Evolutionary conservation across 2,329 filamentous ascomycete genomes (phyloP).

Genomic region (Tolypocladium album): DNA sequence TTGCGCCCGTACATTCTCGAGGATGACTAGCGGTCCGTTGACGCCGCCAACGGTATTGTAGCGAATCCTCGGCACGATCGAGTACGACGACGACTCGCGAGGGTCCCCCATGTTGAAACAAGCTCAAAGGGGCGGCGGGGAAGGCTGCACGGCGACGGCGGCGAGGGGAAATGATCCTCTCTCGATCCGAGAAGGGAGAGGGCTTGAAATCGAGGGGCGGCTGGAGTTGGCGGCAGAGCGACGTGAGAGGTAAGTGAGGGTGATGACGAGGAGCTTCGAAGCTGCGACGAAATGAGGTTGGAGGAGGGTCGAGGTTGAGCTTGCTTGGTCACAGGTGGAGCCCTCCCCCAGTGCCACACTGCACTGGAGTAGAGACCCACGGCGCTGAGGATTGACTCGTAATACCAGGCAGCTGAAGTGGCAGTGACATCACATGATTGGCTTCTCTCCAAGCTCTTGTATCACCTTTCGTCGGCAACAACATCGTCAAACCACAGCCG

Average conservation of each 20-base stretch:
- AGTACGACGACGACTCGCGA: conserved; percentile 49
- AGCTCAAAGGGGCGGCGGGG: conserved; percentile 5
- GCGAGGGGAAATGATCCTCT: not conserved
- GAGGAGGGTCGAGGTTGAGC: conserved; percentile 25
- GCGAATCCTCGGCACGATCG: conserved; percentile 53
- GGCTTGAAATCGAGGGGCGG: conserved; percentile 2
- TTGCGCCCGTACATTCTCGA: conserved; percentile 67
- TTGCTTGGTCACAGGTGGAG: conserved; percentile 26
- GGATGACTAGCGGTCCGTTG: conserved; percentile 94
- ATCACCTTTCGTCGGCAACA: not conserved
- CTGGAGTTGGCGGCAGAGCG: conserved; percentile 1
- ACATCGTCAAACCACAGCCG: not conserved
- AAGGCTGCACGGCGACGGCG: conserved; percentile 3
- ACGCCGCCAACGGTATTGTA: conserved; percentile 99
- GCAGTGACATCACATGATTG: conserved; percentile 1
- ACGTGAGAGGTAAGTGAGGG: conserved; percentile 4
- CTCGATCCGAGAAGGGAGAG: not conserved
- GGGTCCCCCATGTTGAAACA: conserved; percentile 39
- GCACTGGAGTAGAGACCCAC: conserved; percentile 9
- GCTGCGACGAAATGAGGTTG: conserved; percentile 19
- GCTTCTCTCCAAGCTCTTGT: not conserved
- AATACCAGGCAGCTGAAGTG: not conserved
- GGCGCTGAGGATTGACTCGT: not conserved
- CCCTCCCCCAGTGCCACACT: conserved; percentile 13
- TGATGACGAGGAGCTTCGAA: conserved; percentile 7